Percentiles rank a stretch among this genome's conserved stretches.
Evolutionary conservation across 2,329 filamentous ascomycete species (phyloP).

Genomic region (Epichloe brachyelytri): DNA sequence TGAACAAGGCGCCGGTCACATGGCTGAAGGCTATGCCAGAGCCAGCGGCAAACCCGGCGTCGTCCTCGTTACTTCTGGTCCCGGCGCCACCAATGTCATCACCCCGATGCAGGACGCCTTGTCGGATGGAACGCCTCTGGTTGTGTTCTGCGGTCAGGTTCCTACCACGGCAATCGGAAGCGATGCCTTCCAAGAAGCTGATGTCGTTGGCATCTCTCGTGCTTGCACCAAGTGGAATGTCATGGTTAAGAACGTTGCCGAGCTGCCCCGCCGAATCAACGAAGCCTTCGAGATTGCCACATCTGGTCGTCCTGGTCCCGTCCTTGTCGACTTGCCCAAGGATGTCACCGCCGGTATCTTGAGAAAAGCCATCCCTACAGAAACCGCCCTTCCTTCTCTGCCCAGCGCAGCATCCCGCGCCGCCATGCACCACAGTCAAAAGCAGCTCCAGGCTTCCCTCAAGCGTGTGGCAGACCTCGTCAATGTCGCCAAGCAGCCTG

Average conservation of each 20-base stretch:
- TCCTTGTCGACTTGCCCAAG: slow-evolving; percentile 91
- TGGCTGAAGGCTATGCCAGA: slow-evolving; percentile 94
- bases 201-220: slow-evolving; percentile 84
- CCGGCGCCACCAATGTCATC: slow-evolving; percentile 90
- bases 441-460: slow-evolving; percentile 62
- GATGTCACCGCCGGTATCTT: slow-evolving; percentile 85
- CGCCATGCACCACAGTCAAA: slow-evolving; percentile 58
- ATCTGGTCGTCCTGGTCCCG: slow-evolving; percentile 82
- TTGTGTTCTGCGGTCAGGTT: slow-evolving; percentile 93
- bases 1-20: slow-evolving; percentile 96
- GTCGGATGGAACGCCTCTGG: slow-evolving; percentile 88
- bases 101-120: slow-evolving; percentile 94
- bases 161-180: slow-evolving; percentile 80
- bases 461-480: slow-evolving; percentile 67
- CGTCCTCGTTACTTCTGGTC: slow-evolving; percentile 91
- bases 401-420: slow-evolving; percentile 79
- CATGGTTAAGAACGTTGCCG: slow-evolving; percentile 91
- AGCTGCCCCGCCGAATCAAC: slow-evolving; percentile 86
- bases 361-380: slow-evolving; percentile 67
- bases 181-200: slow-evolving; percentile 94
- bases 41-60: slow-evolving; percentile 90
- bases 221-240: slow-evolving; percentile 99
- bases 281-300: slow-evolving; percentile 98
- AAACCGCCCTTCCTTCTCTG: slow-evolving; percentile 60
- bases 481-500: slow-evolving; percentile 82